These are phyloP conservation scores for Prunus armeniaca DNA, from an alignment of 306 rosid species.

Conservation along the genomic window DNA sequence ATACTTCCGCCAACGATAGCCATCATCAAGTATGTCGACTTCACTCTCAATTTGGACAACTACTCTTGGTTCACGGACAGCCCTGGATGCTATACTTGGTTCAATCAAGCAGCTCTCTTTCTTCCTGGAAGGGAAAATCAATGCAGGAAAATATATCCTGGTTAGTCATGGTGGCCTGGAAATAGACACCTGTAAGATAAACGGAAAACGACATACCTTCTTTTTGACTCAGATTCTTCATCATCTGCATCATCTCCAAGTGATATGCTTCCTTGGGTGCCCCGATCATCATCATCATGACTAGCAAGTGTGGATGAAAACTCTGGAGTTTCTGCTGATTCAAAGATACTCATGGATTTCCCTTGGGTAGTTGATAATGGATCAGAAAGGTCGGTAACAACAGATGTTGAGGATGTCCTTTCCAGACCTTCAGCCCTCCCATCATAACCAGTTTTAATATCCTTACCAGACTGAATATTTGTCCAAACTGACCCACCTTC, in stretches of 20 bases:
- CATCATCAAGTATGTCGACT: constrained; percentile 82
- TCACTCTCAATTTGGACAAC: constrained; percentile 84
- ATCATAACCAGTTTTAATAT: constrained; percentile 34
- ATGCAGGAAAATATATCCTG: constrained; percentile 5
- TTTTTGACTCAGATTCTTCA: constrained; percentile 63
- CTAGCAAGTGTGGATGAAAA: constrained; percentile 65
- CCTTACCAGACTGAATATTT: constrained; percentile 44
- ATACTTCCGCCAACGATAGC: constrained; percentile 93
- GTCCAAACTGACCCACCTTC: constrained; percentile 52
- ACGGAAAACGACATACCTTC: constrained; percentile 45
- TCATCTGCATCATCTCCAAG: constrained; percentile 51
- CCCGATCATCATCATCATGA: constrained; percentile 52
- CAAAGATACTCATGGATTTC: constrained; percentile 39
- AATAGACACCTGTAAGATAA: constrained; percentile 1
- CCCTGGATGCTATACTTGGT: constrained; percentile 48
- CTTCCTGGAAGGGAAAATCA: constrained; percentile 50
- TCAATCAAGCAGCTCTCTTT: constrained; percentile 53
- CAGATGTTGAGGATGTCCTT: constrained; percentile 60
- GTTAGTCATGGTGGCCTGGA: neutral
- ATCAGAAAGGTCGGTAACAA: constrained; percentile 54
- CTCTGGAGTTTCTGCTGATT: constrained; percentile 58
- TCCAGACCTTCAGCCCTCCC: constrained; percentile 60
- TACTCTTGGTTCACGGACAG: constrained; percentile 77
- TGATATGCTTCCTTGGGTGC: constrained; percentile 42
- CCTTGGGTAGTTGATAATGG: constrained; percentile 43